Evolutionary conservation across 1,284 basidiomycete genomes (phyloP), one percentile per base, ranked within the genome.

Genomic region (Leucoagaricus sp.): DNA sequence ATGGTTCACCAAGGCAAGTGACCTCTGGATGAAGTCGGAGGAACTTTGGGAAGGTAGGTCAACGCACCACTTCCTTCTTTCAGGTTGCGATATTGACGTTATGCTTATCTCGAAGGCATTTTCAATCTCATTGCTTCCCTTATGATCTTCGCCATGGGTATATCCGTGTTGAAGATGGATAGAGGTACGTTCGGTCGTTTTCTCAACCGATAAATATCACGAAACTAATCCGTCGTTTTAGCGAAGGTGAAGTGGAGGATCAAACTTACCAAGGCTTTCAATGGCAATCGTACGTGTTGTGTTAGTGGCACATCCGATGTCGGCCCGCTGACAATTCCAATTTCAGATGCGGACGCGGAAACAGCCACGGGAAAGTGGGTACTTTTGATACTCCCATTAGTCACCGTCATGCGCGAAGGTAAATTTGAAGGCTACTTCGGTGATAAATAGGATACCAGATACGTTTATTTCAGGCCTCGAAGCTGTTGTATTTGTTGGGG

Each of bases 351-450:
- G 54, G 80, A 82, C 50, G 67, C 73, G 1, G 58, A 71, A 9
- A 73, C 79, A 7, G 77, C 65, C 59, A 78, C 84, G 3, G 85
- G 90, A 13, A 90, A 86, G 76, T 97, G 91, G 87, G 84, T 87
- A 0, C 80, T 98, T 38, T 94, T 98, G 77, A 67, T 95, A 52
- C 79, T 98, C 6, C 95, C 95, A 0, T 74, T 95, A 62, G 84
- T 97, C 67, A 96, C 94, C 3, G 91, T 98, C 36, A 77, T 96
- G 38, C 87, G 95, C 63, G 95, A 98, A 77, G 95, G 94, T 77
- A 59, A 28, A 67, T 49, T 25, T 7, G 23, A 58, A 45, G 13
- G 17, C n/a, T 2, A 26, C 9, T 6, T 26, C n/a, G 31, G 10
- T 15, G 6, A 26, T 9, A 19, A 53, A 50, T 26, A 25, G 15